A percentile compares a stretch with the other conserved stretches of the same genome.
phyloP scores from a whole-genome alignment of 2,329 filamentous ascomycete species.

The Fusarium incarnatum region DNA sequence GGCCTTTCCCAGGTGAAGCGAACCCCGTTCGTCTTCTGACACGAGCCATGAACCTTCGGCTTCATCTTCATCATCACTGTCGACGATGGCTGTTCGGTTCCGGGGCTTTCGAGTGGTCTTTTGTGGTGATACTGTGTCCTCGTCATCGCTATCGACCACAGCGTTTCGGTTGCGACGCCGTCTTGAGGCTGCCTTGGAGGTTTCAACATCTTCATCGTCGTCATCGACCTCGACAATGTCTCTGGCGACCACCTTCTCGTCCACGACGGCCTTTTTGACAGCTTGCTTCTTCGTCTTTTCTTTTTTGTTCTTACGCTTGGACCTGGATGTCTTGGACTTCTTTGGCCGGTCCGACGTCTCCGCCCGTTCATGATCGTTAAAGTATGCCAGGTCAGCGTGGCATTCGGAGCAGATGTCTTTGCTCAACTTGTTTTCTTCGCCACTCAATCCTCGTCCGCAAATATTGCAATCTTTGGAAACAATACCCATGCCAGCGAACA shows the following conservation, averaged over 20 bases:
- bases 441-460: conserved; percentile 76
- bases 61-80: conserved; percentile 75
- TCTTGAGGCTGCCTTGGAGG: conserved; percentile 26
- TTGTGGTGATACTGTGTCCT: conserved; percentile 28
- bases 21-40: conserved; percentile 71
- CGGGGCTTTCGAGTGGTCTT: conserved; percentile 53
- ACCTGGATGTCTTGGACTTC: conserved; percentile 38
- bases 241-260: conserved; percentile 28
- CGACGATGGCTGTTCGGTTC: conserved; percentile 68
- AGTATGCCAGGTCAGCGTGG: conserved; percentile 76
- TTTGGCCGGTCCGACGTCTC: conserved; percentile 56
- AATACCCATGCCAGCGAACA: conserved; percentile 87
- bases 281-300: conserved; percentile 23
- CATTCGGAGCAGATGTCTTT: conserved; percentile 77
- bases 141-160: conserved; percentile 36
- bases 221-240: conserved; percentile 34
- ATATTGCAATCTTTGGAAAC: conserved; percentile 83
- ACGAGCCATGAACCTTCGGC: conserved; percentile 86
- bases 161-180: conserved; percentile 32
- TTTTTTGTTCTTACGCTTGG: conserved; percentile 30
- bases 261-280: conserved; percentile 35
- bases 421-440: conserved; percentile 56
- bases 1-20: conserved; percentile 75
- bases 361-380: conserved; percentile 61
- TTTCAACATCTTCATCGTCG: conserved; percentile 38